Evolutionary conservation across 1,284 basidiomycete species (phyloP).

Genomic region (Puccinia horiana): DNA sequence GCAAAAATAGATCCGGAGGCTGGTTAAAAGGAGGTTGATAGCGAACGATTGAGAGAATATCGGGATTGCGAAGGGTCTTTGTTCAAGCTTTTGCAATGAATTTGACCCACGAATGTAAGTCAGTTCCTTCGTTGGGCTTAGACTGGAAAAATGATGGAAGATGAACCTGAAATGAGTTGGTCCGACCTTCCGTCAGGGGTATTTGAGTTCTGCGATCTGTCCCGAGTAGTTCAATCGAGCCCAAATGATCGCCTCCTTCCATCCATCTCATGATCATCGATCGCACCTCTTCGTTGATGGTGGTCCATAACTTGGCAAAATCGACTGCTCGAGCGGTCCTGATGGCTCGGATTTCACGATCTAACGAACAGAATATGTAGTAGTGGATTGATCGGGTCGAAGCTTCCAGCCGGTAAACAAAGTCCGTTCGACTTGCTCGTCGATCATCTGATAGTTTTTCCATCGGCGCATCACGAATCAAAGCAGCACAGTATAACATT

Average conservation of each 20-base stretch:
- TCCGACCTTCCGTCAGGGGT: conserved; percentile 1
- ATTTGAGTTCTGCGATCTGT: conserved; percentile 48
- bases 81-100: conserved; percentile 36
- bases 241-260: conserved; percentile 1
- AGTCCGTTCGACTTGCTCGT: conserved; percentile 10
- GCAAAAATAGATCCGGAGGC: conserved; percentile 32
- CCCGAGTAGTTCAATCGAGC: conserved; percentile 29
- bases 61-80: conserved; percentile 45
- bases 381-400: conserved; percentile 28
- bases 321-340: conserved; percentile 28
- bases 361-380: conserved; percentile 32
- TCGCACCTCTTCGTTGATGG: conserved; percentile 48
- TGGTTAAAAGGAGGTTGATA: conserved; percentile 28
- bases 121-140: neutral
- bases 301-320: conserved; percentile 39
- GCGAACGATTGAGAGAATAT: conserved; percentile 40
- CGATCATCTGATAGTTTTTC: conserved; percentile 22
- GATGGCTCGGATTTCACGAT: conserved; percentile 35
- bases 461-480: conserved; percentile 11
- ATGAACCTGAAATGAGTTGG: conserved; percentile 19
- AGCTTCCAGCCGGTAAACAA: conserved; percentile 35
- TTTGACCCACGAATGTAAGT: neutral
- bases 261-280: conserved; percentile 27
- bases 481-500: conserved; percentile 38
- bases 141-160: neutral